A percentile compares a stretch with the other conserved stretches of the same genome.
Conservation (phyloP, 192 early-diverging fungal genomes). For the Gamsiella multidivaricata region DNA sequence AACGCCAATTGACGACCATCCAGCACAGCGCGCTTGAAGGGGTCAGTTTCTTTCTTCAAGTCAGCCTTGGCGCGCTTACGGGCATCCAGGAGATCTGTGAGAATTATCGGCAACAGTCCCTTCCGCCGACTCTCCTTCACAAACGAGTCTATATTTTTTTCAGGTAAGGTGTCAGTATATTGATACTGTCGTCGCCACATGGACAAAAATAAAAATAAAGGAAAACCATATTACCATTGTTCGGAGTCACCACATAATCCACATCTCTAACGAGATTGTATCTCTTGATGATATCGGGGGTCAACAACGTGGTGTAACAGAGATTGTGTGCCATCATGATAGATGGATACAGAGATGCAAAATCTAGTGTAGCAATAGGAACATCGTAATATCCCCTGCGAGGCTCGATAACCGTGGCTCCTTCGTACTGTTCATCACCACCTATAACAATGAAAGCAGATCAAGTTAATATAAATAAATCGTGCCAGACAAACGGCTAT, state of each 20-base stretch:
- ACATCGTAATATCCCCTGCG: constrained; percentile 91
- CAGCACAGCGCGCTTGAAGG: constrained; percentile 92
- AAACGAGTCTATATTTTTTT: constrained; percentile 85
- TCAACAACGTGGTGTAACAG: constrained; percentile 93
- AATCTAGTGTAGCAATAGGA: constrained; percentile 98
- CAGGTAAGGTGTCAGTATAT: no score
- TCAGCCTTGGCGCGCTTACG: constrained; percentile 94
- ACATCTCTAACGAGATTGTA: constrained; percentile 75
- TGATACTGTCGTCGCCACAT: no score
- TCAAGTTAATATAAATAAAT: no score
- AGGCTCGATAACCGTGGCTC: constrained; percentile 97
- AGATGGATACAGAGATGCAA: constrained; percentile 96
- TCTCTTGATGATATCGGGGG: constrained; percentile 66
- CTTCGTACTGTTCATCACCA: constrained; percentile 90
- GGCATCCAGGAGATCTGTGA: constrained; percentile 89
- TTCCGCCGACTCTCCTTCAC: constrained; percentile 76
- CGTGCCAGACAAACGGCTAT: no score
- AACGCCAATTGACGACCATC: constrained; percentile 97
- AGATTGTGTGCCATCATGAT: constrained; percentile 99
- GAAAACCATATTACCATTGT: constrained; percentile 69
- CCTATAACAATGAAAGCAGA: constrained; percentile 56
- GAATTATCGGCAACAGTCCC: constrained; percentile 89
- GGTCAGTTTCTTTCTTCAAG: constrained; percentile 96
- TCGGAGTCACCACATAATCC: constrained; percentile 92
- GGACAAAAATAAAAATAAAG: background rate